Evolutionary conservation across 139 green algal species (phyloP).

Genomic region (Asterochloris sp.): DNA sequence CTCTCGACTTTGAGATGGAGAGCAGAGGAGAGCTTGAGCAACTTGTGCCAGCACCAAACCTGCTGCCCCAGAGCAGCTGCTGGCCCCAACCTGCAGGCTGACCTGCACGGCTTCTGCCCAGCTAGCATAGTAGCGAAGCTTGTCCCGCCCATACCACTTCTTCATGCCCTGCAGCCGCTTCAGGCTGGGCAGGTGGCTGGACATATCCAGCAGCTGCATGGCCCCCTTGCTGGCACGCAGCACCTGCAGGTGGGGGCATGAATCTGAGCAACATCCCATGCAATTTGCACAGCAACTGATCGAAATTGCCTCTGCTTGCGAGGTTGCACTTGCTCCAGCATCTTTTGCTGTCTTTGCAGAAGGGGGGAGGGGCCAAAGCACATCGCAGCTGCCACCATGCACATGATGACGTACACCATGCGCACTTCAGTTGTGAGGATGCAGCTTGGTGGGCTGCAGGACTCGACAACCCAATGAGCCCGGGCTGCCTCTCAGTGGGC

Average conservation of each 20-base stretch:
- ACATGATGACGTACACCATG: background rate
- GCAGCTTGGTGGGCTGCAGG: background rate
- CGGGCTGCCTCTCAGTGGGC: background rate
- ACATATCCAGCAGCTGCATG: constrained; percentile 87
- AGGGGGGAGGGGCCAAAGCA: no score
- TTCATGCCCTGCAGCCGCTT: constrained; percentile 67
- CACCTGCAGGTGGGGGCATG: constrained; percentile 26
- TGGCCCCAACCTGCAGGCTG: background rate
- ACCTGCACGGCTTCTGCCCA: constrained; percentile 55
- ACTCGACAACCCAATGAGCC: background rate
- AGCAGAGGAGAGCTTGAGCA: background rate
- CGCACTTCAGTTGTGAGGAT: background rate
- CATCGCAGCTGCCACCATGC: background rate
- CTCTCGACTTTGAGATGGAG: no score
- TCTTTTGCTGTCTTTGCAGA: background rate
- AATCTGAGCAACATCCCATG: background rate
- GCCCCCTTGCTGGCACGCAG: constrained; percentile 47
- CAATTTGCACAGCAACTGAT: no score
- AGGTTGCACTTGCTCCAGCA: background rate
- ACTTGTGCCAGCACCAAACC: background rate
- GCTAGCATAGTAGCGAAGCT: constrained; percentile 50
- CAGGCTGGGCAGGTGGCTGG: constrained; percentile 69
- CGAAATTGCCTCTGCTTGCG: no score
- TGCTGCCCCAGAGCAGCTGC: background rate
- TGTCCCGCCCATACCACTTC: constrained; percentile 77